Percentiles rank a stretch among this genome's conserved stretches.
These are phyloP conservation scores for Mycena polygramma DNA, from an alignment of 768 basidiomycete species.

Conservation along the genomic window DNA sequence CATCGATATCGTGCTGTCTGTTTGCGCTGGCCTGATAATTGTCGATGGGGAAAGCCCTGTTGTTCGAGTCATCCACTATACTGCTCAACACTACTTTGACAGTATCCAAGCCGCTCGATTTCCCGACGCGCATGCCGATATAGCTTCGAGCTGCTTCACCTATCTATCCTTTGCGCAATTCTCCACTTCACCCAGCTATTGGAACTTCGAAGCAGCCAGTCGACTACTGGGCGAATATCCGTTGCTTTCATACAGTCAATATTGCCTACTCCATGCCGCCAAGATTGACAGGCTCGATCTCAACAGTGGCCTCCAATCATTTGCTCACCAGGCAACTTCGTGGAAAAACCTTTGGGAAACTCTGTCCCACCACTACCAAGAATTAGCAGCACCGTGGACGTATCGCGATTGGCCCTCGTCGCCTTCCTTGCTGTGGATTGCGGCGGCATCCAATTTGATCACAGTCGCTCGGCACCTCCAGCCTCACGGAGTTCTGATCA, in stretches of 20 bases:
- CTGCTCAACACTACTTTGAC: constrained; percentile 1
- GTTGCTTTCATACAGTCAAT: constrained; percentile 2
- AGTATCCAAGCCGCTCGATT: background rate
- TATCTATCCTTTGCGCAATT: constrained; percentile 1
- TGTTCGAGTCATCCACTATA: constrained; percentile 9
- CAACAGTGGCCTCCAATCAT: background rate
- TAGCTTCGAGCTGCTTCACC: background rate
- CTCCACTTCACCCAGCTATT: background rate
- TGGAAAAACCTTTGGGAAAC: background rate
- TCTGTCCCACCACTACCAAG: background rate
- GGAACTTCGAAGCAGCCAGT: background rate
- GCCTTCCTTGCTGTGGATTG: background rate
- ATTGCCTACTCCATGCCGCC: constrained; percentile 8
- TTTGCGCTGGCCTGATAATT: constrained; percentile 1
- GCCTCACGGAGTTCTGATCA: background rate
- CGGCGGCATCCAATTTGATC: background rate
- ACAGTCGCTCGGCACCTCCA: background rate
- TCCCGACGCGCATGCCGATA: background rate
- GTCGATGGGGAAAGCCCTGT: background rate
- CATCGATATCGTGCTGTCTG: background rate
- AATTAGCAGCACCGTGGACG: too few relatives aligned
- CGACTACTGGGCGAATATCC: background rate
- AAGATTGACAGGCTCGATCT: background rate
- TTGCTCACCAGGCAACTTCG: background rate
- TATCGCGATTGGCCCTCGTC: background rate